phyloP scores from a whole-genome alignment of 805 yeast species.

The Brettanomyces custersianus region DNA sequence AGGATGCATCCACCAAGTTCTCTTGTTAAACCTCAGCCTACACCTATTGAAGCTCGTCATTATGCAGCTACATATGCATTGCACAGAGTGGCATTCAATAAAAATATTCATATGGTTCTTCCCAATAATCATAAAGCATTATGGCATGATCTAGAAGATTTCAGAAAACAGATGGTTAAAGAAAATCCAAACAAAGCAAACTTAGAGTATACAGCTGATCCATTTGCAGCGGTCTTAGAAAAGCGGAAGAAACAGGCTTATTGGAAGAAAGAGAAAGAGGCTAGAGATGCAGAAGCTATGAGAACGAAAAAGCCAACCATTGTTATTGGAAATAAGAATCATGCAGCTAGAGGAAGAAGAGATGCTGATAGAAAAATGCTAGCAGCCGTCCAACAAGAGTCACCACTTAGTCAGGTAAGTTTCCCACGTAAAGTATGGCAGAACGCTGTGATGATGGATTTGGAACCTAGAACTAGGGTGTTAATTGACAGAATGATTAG shows the following conservation, averaged over 20 bases:
- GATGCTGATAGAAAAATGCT: neutral
- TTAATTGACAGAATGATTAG: conserved; percentile 54
- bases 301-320: conserved; percentile 42
- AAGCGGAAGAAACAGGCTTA: conserved; percentile 36
- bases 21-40: conserved; percentile 55
- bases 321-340: conserved; percentile 20
- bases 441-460: conserved; percentile 55
- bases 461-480: conserved; percentile 54
- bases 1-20: conserved; percentile 44
- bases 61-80: conserved; percentile 83
- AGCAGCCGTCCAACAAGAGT: neutral
- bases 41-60: conserved; percentile 85
- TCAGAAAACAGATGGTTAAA: conserved; percentile 41
- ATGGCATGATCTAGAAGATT: conserved; percentile 67
- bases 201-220: conserved; percentile 56
- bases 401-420: conserved; percentile 6
- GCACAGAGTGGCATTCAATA: conserved; percentile 69
- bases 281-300: conserved; percentile 37
- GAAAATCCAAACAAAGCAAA: conserved; percentile 40
- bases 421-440: conserved; percentile 62
- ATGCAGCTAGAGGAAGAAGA: neutral
- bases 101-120: conserved; percentile 77
- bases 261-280: conserved; percentile 37
- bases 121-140: conserved; percentile 74
- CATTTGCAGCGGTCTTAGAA: conserved; percentile 63